Base-by-base conservation (phyloP, 306 rosid genomes). In the Prunus armeniaca region DNA sequence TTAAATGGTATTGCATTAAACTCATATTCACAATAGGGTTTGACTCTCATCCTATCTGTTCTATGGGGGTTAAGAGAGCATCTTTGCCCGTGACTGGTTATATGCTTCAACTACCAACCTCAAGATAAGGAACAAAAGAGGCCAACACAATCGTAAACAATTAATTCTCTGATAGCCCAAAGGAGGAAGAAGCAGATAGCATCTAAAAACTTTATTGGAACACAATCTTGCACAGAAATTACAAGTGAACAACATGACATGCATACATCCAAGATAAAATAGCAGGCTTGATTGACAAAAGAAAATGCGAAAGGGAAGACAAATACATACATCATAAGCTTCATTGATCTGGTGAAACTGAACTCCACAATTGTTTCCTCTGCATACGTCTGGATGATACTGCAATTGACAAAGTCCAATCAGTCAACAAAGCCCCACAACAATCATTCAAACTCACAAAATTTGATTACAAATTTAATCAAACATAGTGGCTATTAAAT, bases 351-450 rank as follows among this genome's bases (percentile, higher is more conserved):
- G 79, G 55, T 92, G 91, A 87, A 95, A 92, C 70, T 88, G 88
- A 52, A 92, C 99, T 1, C 93, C 88, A 17, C 96, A 91, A 71
- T 91, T 90, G 73, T 10, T 89, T 47, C 93, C 97, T 81, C 86
- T 89, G 72, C 98, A 92, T 1, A 95, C 98, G 9, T 95, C 99
- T 6, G 98, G 98, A 83, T 95, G 99, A 45, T 92, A 95, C 98
- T 95, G 93, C 60, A 75, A 54, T 32, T 27, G 2, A 73, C 17
- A 65, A 12, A 19, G 9, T 24, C 3, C 18, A 65, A 56, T 56
- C 52, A 72, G 17, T 24, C 30, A 43, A 54, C 46, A 69, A 24
- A 43, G 24, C 17, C 54, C 62, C 61, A 67, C 1, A 61, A 5
- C 3, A 74, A 56, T 28, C 18, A 9, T 8, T 27, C 13, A 69